Percentiles rank a stretch among this genome's conserved stretches.
phyloP scores from a whole-genome alignment of 2,329 filamentous ascomycete genomes.

The Rutstroemia sp. region DNA sequence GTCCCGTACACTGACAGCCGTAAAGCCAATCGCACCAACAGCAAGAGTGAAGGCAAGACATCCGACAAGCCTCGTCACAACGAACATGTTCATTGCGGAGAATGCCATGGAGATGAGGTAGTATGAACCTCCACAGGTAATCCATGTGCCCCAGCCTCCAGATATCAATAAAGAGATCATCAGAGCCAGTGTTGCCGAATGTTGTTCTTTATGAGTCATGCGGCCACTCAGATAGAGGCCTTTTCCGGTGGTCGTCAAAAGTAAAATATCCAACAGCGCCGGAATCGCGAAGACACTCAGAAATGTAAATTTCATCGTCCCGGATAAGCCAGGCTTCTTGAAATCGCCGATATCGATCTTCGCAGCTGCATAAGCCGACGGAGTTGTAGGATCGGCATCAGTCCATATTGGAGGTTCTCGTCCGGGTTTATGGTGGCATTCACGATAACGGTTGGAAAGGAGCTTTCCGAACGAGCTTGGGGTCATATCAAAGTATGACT shows the following conservation, averaged over 20 bases:
- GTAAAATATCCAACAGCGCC: slow-evolving; percentile 51
- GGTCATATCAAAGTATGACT: slow-evolving; percentile 52
- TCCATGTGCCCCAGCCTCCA: slow-evolving; percentile 55
- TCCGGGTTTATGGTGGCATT: slow-evolving; percentile 32
- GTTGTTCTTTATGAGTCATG: slow-evolving; percentile 44
- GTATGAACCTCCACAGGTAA: slow-evolving; percentile 55
- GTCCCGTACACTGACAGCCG: slow-evolving; percentile 39
- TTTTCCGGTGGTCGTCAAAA: slow-evolving; percentile 50
- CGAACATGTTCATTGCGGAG: slow-evolving; percentile 34
- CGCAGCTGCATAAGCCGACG: slow-evolving; percentile 41
- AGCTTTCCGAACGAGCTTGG: slow-evolving; percentile 40
- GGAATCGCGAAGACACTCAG: slow-evolving; percentile 55
- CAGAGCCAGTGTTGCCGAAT: slow-evolving; percentile 46
- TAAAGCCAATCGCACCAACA: slow-evolving; percentile 38
- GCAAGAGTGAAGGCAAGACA: slow-evolving; percentile 36
- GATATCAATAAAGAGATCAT: slow-evolving; percentile 52
- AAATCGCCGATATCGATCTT: slow-evolving; percentile 43
- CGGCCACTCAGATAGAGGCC: slow-evolving; percentile 53
- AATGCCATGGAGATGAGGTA: slow-evolving; percentile 51
- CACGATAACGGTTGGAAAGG: slow-evolving; percentile 36
- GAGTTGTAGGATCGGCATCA: slow-evolving; percentile 3
- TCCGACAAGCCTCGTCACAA: slow-evolving; percentile 37
- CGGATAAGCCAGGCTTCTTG: slow-evolving; percentile 32
- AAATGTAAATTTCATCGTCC: slow-evolving; percentile 44
- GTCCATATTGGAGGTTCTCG: slow-evolving; percentile 19